Base-by-base conservation (phyloP, 2,329 filamentous ascomycete species). In the Fusarium bulbicola region DNA sequence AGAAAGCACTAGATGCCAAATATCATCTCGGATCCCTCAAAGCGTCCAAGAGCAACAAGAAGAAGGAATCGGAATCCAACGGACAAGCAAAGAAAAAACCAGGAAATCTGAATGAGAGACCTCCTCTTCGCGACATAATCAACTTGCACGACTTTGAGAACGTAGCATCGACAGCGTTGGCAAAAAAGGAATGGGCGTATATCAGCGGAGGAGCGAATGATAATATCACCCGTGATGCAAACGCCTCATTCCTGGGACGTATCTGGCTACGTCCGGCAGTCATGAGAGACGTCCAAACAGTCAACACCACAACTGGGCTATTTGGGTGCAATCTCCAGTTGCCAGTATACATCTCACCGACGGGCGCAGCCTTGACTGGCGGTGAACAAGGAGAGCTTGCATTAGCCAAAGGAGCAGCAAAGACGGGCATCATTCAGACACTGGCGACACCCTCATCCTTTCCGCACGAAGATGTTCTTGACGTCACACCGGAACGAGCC, bases 361-460 rank as follows among this genome's bases (percentile, higher is more conserved):
- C 74, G 3, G 78, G 72, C 3, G 64, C 66, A 1, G 77, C 56
- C 6, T 67, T 63, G 21, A 66, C 62, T 6, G 75, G 70, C 0
- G 67, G 72, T 1, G 53, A 68, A 10, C 69, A 77, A 30, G 76
- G 76, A 11, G 74, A 78, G 9, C 24, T 77, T 8, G 68, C 74
- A 13, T 26, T 75, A 3, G 75, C 74, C 13, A 59, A 50, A 30
- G 75, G 57, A 34, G 75, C 75, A 15, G 61, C 52, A 58, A 80
- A 76, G 6, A 81, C 84, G 20, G 86, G 88, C 1, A 85, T 91
- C 12, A 86, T 90, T 36, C 89, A 91, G 75, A 88, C 87, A 57
- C 83, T 92, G 47, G 90, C 88, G 21, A 92, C 90, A 18, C 89
- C 87, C 57, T 89, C 90, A 3, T 89, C 88, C 2, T 92, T 86